A percentile compares a stretch with the other conserved stretches of the same genome.
Conservation (phyloP, 2,329 filamentous ascomycete genomes). For the Colletotrichum camelliae region DNA sequence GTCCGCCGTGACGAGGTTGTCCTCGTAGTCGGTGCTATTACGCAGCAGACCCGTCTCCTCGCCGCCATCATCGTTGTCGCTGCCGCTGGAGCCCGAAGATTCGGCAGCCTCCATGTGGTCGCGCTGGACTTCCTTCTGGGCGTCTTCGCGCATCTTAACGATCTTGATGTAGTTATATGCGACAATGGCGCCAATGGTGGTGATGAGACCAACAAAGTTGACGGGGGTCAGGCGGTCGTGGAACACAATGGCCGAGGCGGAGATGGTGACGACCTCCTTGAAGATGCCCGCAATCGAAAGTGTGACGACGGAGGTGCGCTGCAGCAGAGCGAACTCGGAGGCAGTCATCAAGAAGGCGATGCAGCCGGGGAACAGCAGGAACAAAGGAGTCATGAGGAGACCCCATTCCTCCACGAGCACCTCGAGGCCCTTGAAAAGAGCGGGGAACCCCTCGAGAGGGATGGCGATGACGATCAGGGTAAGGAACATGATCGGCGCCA, state of each 20-base stretch:
- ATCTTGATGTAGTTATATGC: constrained; percentile 97
- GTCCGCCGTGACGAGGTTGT: constrained; percentile 42
- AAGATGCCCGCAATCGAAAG: constrained; percentile 97
- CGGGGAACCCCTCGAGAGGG: constrained; percentile 79
- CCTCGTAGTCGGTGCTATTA: constrained; percentile 41
- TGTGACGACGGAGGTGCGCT: constrained; percentile 95
- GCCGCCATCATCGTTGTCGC: constrained; percentile 47
- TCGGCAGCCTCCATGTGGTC: constrained; percentile 39
- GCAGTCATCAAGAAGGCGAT: constrained; percentile 97
- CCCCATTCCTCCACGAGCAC: constrained; percentile 73
- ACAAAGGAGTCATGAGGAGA: constrained; percentile 65
- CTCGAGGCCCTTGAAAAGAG: constrained; percentile 70
- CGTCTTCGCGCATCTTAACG: constrained; percentile 82
- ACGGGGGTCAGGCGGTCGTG: constrained; percentile 85
- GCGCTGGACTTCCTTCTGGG: constrained; percentile 57
- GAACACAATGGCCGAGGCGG: constrained; percentile 85
- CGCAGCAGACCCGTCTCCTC: constrained; percentile 54
- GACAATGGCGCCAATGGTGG: constrained; percentile 85
- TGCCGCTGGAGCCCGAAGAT: constrained; percentile 40
- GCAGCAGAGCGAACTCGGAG: constrained; percentile 91
- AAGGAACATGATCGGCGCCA: constrained; percentile 96
- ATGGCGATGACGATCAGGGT: constrained; percentile 81
- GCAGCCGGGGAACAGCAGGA: constrained; percentile 87
- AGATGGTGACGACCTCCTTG: constrained; percentile 97
- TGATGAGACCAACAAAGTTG: constrained; percentile 85